Evolutionary conservation across 345 rosid species (phyloP), one percentile per base, ranked within the genome.

Genomic region (Passiflora organensis): DNA sequence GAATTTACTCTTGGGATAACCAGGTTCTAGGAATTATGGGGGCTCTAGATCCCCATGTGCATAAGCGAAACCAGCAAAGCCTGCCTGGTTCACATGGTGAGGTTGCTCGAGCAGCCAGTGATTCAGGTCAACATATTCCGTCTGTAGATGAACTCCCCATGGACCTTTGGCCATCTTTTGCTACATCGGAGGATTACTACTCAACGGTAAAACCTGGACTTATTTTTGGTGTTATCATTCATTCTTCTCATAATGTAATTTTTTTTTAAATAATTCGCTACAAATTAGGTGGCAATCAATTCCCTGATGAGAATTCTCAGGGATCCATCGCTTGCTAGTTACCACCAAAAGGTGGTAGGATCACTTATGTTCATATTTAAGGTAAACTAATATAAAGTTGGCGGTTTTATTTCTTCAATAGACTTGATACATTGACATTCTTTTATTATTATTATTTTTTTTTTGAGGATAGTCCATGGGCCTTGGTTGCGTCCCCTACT

Each of bases 11-110:
- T 62, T 39, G 62, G 41, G 55, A 53, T 62, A 17, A 23, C 64
- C 81, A 93, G 99, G 99, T 93, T 46, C 95, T 93, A 59, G 99
- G 99, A 57, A 93, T 93, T 62, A 86, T 93, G 91, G 99, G 96
- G 56, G 99, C 99, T 68, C 70, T 93, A 68, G 99, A 93, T 86
- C 99, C 99, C 44, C 96, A 86, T 77, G 80, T 64, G 16, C 95
- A 89, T 68, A 93, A 93, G 73, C 77, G 83, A 63, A 93, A 89
- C 76, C 99, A 93, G 64, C 91, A 74, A 63, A 76, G 68, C 55
- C 60, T 83, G 65, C 77, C 89, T 53, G 95, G 91, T 52, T 73
- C 89, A 28, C 95, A 89, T 69, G 95, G 97, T 45, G 99, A 93
- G 71, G 89, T 83, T 71, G 64, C 78, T 28, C 95, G 85, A 52